Conservation (phyloP, 352 stramenopile genomes). For the Pythium aristosporum region DNA sequence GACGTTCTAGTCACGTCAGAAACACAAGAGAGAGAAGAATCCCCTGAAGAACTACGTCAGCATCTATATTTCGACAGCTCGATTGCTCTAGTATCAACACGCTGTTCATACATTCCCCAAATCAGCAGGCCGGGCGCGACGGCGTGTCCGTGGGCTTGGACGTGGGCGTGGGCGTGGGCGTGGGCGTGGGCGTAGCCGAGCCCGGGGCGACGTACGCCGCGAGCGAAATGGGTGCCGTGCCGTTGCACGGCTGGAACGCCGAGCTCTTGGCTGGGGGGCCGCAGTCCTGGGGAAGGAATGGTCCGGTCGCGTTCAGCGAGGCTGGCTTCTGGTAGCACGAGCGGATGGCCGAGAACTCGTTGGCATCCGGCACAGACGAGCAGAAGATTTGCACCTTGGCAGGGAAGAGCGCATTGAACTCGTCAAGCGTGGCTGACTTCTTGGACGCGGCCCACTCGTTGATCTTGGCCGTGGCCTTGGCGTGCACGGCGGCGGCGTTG, state of each 20-base stretch:
- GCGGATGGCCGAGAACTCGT: constrained; percentile 68
- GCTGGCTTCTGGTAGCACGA: constrained; percentile 51
- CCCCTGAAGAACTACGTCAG: too few species aligned
- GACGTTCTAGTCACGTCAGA: too few species aligned
- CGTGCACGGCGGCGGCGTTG: constrained; percentile 44
- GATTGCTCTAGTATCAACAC: too few species aligned
- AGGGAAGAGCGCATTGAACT: constrained; percentile 47
- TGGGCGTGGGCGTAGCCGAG: constrained; percentile 19
- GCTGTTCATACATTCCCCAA: background rate
- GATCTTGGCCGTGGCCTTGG: constrained; percentile 46
- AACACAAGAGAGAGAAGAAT: too few species aligned
- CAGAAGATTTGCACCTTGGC: constrained; percentile 68
- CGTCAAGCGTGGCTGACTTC: constrained; percentile 25
- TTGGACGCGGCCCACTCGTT: constrained; percentile 42
- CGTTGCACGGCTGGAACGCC: constrained; percentile 53
- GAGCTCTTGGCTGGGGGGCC: constrained; percentile 35
- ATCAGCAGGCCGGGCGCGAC: background rate
- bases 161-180: constrained; percentile 3
- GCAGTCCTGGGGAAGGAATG: constrained; percentile 55
- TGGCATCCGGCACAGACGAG: constrained; percentile 49
- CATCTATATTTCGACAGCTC: too few species aligned
- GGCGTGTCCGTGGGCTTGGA: background rate
- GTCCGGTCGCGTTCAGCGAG: constrained; percentile 35
- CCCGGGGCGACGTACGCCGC: constrained; percentile 39
- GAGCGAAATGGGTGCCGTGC: constrained; percentile 43